These are phyloP conservation scores for Deinandra increscens DNA, from an alignment of 129 eudicot species.

Conservation along the genomic window DNA sequence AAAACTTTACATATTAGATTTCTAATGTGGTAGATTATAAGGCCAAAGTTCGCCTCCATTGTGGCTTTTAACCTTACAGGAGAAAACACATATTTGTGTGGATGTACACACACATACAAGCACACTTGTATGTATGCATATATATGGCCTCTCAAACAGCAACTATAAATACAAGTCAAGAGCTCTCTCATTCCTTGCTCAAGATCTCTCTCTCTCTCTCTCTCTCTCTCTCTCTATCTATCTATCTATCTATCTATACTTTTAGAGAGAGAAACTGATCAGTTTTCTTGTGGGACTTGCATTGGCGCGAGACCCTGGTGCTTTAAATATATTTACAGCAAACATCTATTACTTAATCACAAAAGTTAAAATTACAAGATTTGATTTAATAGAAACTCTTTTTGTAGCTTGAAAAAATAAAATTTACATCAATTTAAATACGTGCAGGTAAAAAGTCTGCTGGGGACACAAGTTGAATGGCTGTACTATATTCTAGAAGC, in stretches of 20 bases:
- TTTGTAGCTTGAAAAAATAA: background rate
- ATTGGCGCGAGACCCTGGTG: too few relatives aligned
- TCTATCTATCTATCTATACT: too few relatives aligned
- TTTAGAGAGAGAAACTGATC: too few relatives aligned
- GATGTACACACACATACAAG: background rate
- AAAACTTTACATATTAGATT: too few relatives aligned
- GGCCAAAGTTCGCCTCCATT: background rate
- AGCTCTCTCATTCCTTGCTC: too few relatives aligned
- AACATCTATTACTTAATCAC: background rate
- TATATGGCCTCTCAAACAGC: too few relatives aligned
- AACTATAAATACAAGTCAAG: too few relatives aligned
- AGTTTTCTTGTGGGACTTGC: too few relatives aligned
- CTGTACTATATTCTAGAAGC: constrained; percentile 91
- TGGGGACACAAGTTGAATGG: constrained; percentile 93
- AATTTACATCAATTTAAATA: background rate
- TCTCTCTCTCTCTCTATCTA: too few relatives aligned
- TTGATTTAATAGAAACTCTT: background rate
- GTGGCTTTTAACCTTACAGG: background rate
- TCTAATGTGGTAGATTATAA: too few relatives aligned
- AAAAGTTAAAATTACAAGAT: background rate
- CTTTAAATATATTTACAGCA: background rate
- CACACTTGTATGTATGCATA: background rate
- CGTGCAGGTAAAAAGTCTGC: constrained; percentile 64
- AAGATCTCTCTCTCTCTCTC: too few relatives aligned
- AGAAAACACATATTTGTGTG: background rate